Conservation (phyloP, 208 protist species). For the Kentomonas sorsogonicus region DNA sequence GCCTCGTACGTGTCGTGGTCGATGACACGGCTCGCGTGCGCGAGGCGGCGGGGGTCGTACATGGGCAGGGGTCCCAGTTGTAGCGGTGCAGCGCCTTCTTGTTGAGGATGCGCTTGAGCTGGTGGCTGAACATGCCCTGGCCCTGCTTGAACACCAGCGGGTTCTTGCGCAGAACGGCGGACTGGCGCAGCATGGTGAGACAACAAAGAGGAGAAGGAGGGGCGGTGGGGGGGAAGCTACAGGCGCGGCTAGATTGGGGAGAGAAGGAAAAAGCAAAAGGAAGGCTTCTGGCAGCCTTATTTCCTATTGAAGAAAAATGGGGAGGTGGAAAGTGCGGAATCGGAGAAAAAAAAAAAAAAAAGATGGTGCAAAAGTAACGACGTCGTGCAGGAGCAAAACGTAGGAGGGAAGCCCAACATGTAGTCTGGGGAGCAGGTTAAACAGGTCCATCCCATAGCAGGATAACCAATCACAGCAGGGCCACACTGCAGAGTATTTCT, state of each 20-base stretch:
- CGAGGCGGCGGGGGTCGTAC: constrained; percentile 85
- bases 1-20: constrained; percentile 84
- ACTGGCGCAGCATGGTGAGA: constrained; percentile 52
- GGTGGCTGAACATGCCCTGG: constrained; percentile 89
- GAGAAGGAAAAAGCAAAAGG: constrained; percentile 1
- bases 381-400: too few relatives aligned
- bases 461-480: too few relatives aligned
- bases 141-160: constrained; percentile 88
- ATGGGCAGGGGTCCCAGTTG: constrained; percentile 89
- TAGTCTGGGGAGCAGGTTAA: too few relatives aligned
- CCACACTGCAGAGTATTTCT: not conserved
- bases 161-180: constrained; percentile 49
- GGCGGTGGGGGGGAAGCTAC: not conserved
- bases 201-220: constrained; percentile 12
- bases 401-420: too few relatives aligned
- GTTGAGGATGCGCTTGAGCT: constrained; percentile 87
- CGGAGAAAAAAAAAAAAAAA: constrained; percentile 5
- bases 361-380: too few relatives aligned
- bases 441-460: too few relatives aligned
- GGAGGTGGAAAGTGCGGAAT: not conserved
- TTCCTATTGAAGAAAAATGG: not conserved
- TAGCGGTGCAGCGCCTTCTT: constrained; percentile 86
- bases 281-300: not conserved
- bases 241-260: not conserved
- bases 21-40: constrained; percentile 70